A percentile compares a stretch with the other conserved stretches of the same genome.
Conservation (phyloP, 352 stramenopile species). For the Phytophthora megakarya region DNA sequence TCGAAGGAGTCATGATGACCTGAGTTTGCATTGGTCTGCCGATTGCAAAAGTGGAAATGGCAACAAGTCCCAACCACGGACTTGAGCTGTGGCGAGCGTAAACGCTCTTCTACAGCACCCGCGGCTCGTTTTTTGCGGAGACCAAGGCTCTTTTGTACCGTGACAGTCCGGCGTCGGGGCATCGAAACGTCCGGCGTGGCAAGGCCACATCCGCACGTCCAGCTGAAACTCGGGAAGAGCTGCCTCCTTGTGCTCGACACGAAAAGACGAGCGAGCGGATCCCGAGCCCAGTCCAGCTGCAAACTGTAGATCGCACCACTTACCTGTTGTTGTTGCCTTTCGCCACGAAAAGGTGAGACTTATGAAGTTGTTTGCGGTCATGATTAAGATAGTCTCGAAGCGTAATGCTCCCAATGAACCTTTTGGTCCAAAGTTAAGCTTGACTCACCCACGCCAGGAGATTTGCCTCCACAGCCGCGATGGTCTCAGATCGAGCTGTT, state of each 20-base stretch:
- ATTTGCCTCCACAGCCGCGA: conserved; percentile 10
- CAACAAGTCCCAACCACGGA: too few species aligned
- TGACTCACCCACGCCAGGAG: conserved; percentile 6
- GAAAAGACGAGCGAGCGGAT: conserved; percentile 37
- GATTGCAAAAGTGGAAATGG: conserved; percentile 31
- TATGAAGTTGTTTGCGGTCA: conserved; percentile 20
- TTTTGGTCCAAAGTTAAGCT: not conserved
- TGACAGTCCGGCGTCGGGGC: conserved; percentile 12
- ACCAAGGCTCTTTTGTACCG: conserved; percentile 24
- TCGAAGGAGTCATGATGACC: conserved; percentile 32
- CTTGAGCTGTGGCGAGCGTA: conserved; percentile 11
- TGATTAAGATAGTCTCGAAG: conserved; percentile 3
- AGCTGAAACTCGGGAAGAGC: conserved; percentile 38
- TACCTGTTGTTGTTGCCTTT: not conserved
- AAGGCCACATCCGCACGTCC: conserved; percentile 33
- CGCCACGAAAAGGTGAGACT: conserved; percentile 21
- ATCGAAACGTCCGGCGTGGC: conserved; percentile 32
- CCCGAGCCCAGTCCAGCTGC: conserved; percentile 9
- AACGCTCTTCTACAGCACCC: conserved; percentile 37
- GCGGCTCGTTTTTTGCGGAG: conserved; percentile 21
- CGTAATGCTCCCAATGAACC: not conserved
- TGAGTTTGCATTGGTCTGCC: conserved; percentile 22
- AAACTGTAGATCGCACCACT: conserved; percentile 9
- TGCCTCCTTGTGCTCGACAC: conserved; percentile 23
- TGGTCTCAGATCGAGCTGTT: conserved; percentile 9